These are phyloP conservation scores for Leccinum pachyderme DNA, from an alignment of 1,284 basidiomycete species.

Conservation along the genomic window DNA sequence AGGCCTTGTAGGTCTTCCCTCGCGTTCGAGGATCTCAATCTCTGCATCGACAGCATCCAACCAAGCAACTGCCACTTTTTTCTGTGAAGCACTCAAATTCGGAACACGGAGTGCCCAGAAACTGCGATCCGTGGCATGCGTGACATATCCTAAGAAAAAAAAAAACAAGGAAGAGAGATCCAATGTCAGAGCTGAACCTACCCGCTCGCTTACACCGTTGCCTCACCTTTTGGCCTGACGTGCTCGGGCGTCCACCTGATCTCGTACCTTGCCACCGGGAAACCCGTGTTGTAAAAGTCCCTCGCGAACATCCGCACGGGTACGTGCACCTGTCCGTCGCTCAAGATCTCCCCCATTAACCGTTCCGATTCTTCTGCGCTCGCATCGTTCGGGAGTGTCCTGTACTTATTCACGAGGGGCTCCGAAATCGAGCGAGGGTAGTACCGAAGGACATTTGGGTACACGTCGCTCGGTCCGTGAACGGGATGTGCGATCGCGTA, in stretches of 20 bases:
- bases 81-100: constrained; percentile 16
- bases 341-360: constrained; percentile 53
- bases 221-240: constrained; percentile 49
- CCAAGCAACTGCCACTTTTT: constrained; percentile 32
- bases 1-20: constrained; percentile 33
- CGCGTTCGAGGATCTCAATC: constrained; percentile 40
- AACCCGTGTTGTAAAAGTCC: constrained; percentile 52
- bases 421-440: constrained; percentile 50
- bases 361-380: constrained; percentile 42
- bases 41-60: constrained; percentile 43
- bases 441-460: constrained; percentile 60
- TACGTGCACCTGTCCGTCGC: constrained; percentile 68
- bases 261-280: constrained; percentile 66
- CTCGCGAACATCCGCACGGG: constrained; percentile 61
- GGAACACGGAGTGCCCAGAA: constrained; percentile 46
- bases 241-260: constrained; percentile 70
- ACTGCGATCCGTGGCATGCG: constrained; percentile 60
- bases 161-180: not conserved
- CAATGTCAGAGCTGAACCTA: not conserved
- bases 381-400: constrained; percentile 37
- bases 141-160: constrained; percentile 46
- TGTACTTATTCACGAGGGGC: constrained; percentile 47
- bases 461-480: constrained; percentile 44
- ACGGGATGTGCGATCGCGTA: constrained; percentile 70
- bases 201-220: not conserved